A percentile compares a stretch with the other conserved stretches of the same genome.
Evolutionary conservation across 345 rosid species (phyloP).

Genomic region (Camelina laxa): DNA sequence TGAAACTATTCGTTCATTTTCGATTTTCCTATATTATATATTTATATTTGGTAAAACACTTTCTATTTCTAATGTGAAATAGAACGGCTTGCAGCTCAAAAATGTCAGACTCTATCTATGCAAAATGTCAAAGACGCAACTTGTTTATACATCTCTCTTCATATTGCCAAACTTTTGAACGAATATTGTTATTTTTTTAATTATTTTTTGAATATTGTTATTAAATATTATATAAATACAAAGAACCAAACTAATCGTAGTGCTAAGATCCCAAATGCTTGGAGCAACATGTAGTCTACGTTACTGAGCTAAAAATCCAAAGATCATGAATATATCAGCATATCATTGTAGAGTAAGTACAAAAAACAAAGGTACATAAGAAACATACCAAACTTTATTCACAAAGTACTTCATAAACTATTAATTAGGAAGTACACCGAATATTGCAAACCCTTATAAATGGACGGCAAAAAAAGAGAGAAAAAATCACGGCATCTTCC

Average conservation of each 20-base stretch:
- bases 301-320: conserved; percentile 7
- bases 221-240: background rate
- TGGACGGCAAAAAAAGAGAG: conserved; percentile 14
- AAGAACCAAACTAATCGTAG: background rate
- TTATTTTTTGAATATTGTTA: background rate
- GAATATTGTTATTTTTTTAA: background rate
- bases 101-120: conserved; percentile 27
- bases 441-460: conserved; percentile 32
- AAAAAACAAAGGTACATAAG: conserved; percentile 5
- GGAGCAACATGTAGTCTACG: conserved; percentile 26
- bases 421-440: conserved; percentile 7
- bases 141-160: background rate
- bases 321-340: conserved; percentile 18
- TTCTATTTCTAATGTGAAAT: conserved; percentile 25
- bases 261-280: conserved; percentile 11
- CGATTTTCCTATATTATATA: no score
- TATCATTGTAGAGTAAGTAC: conserved; percentile 7
- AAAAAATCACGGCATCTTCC: conserved; percentile 22
- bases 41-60: background rate
- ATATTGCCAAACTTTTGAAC: conserved; percentile 29
- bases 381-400: conserved; percentile 33
- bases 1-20: no score
- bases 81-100: conserved; percentile 38
- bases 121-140: conserved; percentile 32
- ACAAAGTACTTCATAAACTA: conserved; percentile 9